Evolutionary conservation across 768 basidiomycete species (phyloP).

Genomic region (Aureoboletus auriporus): DNA sequence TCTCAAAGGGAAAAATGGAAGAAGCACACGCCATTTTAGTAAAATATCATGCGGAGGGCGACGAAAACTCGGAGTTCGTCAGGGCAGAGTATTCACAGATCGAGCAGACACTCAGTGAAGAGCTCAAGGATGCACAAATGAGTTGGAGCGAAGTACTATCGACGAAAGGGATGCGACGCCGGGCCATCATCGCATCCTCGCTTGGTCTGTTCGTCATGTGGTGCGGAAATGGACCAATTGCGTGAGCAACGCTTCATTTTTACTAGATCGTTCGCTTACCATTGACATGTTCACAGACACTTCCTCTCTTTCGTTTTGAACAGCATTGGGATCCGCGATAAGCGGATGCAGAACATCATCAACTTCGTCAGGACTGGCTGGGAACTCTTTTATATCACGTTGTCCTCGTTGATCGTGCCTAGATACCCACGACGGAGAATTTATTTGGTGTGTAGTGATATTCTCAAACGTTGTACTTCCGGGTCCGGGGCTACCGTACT

Average conservation of each 20-base stretch:
- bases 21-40: constrained; percentile 47
- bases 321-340: no score
- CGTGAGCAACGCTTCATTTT: constrained; percentile 1
- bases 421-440: constrained; percentile 7
- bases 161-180: constrained; percentile 8
- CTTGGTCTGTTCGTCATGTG: constrained; percentile 7
- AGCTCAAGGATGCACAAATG: constrained; percentile 1
- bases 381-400: not conserved
- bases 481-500: not conserved
- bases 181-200: constrained; percentile 3
- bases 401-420: constrained; percentile 1
- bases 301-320: not conserved
- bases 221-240: constrained; percentile 7
- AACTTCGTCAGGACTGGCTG: not conserved
- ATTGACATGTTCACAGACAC: not conserved
- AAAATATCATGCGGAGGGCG: constrained; percentile 60
- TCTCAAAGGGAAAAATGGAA: constrained; percentile 48
- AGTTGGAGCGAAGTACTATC: not conserved
- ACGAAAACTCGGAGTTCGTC: constrained; percentile 29
- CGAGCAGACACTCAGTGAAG: constrained; percentile 44
- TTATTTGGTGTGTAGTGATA: no score
- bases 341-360: not conserved
- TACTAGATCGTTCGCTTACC: not conserved
- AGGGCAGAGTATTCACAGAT: constrained; percentile 53
- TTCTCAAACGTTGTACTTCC: not conserved